A percentile compares a stretch with the other conserved stretches of the same genome.
Conservation (phyloP, 345 rosid genomes). For the Cardiospermum halicacabum region DNA sequence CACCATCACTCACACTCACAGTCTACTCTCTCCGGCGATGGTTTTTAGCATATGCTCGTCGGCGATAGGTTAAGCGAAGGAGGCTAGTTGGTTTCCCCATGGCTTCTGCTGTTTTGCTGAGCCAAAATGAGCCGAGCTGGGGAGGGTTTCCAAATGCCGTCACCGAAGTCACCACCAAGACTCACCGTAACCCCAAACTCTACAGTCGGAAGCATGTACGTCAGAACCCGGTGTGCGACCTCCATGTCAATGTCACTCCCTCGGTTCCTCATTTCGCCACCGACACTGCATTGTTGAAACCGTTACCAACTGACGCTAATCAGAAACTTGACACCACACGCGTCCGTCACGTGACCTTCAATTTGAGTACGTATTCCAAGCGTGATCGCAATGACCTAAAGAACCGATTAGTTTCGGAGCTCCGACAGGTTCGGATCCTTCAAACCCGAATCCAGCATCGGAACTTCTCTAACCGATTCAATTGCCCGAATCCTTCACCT, state of each 20-base stretch:
- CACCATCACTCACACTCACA: not conserved
- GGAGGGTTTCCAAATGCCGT: conserved; percentile 23
- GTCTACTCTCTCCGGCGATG: not conserved
- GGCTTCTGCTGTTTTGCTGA: conserved; percentile 37
- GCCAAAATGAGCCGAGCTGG: conserved; percentile 38
- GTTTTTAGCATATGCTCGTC: not conserved
- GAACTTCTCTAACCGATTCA: conserved; percentile 10
- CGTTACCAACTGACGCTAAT: not conserved
- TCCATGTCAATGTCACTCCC: conserved; percentile 12
- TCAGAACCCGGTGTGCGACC: conserved; percentile 6
- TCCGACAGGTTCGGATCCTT: conserved; percentile 33
- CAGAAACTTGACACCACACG: conserved; percentile 12
- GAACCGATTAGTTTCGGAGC: conserved; percentile 33
- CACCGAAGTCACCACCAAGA: not conserved
- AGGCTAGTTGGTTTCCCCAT: conserved; percentile 10
- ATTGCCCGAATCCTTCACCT: too few relatives aligned
- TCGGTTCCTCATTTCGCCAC: not conserved
- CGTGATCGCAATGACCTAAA: conserved; percentile 34
- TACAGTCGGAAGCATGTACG: conserved; percentile 16
- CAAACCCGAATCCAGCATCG: conserved; percentile 24
- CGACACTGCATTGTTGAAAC: conserved; percentile 20
- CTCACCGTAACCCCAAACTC: conserved; percentile 13
- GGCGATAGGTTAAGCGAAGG: conserved; percentile 13
- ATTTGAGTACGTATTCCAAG: conserved; percentile 22
- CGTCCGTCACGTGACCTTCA: conserved; percentile 22